Evolutionary conservation across 2,329 filamentous ascomycete species (phyloP), one percentile per base, ranked within the genome.

Genomic region (Paracamarosporium sp.): DNA sequence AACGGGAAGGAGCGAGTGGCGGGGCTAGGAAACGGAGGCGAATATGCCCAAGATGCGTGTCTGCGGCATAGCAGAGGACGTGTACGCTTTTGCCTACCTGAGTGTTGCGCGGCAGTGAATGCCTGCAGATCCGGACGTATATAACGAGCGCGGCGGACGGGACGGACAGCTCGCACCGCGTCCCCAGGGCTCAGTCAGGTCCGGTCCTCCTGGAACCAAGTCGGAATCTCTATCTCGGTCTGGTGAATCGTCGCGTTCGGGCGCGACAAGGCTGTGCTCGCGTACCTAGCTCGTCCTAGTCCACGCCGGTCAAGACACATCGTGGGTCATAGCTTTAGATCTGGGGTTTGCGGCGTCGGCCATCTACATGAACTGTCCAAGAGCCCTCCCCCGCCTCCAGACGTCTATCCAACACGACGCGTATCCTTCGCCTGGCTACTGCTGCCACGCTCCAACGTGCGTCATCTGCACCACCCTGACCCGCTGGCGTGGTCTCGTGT

Each of bases 61-160:
- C n/a, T 35, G 27, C 27, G 44, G 47, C 30, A 44, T 46, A 28
- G 54, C 17, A 30, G 50, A 53, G 15, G 35, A 48, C 36, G 41
- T 51, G 48, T 51, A 25, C 43, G 13, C 47, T 40, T 33, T 64
- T 45, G 62, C 67, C 65, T 69, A 65, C 66, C 60, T 62, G 50
- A 50, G 69, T 60, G 40, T 72, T 73, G 68, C 71, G 71, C 68
- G 71, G 73, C 69, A 59, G 59, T 51, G 66, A 67, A 55, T 73
- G 70, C 71, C 70, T 74, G 66, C 62, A 51, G 36, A 40, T 54
- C 52, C 48, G 52, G 41, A 2, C 25, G 22, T 12, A 63, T 66
- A 65, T 69, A 67, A 60, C 53, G 40, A 60, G 56, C 7, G 25
- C 41, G 60, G 46, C 38, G 27, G 56, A 52, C 17, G 50, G 51